Base-by-base conservation (phyloP, 2,329 filamentous ascomycete species). In the Epichloe brachyelytri region DNA sequence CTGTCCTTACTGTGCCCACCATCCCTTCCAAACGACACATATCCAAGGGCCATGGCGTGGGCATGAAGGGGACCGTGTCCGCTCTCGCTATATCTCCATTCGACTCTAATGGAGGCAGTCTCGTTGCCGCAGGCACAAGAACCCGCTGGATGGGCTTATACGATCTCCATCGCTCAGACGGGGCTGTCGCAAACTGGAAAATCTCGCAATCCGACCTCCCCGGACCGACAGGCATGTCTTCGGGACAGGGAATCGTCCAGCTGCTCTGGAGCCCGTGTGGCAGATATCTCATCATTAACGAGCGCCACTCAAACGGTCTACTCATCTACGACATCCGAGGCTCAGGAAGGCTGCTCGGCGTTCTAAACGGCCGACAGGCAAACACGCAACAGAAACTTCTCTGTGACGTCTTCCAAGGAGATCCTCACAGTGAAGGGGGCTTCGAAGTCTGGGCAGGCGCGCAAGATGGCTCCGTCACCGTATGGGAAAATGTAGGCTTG, bases 371-470 rank as follows among this genome's bases (percentile, higher is more conserved):
- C 4, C 73, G 79, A 20, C 62, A 66, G 6, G 71, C 75, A 4
- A 59, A 60, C 2, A 76, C 74, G 0, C 79, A 81, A 56, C 80
- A 83, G 60, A 72, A 76, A 39, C 62, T 83, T 39, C 67, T 64
- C 11, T 75, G 76, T 52, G 76, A 82, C 59, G 70, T 79, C 3
- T 83, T 77, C 55, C 66, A 71, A 0, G 68, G 70, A 4, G 54
- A 59, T 3, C 60, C 58, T 0, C 64, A 62, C 14, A 58, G 55
- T 0, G 52, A 54, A 0, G 66, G 67, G 1, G 72, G 73, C 2
- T 80, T 80, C 54, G 81, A 84, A 61, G 70, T 83, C 44, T 84
- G 80, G 80, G 77, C 77, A 5, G 81, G 80, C 2, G 72, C 75
- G 0, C 68, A 71, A 43, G 67, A 73, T 54, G 80, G 81, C 1